These are phyloP conservation scores for Ophiostoma sp. DNA, from an alignment of 2,329 filamentous ascomycete genomes.

Conservation along the genomic window DNA sequence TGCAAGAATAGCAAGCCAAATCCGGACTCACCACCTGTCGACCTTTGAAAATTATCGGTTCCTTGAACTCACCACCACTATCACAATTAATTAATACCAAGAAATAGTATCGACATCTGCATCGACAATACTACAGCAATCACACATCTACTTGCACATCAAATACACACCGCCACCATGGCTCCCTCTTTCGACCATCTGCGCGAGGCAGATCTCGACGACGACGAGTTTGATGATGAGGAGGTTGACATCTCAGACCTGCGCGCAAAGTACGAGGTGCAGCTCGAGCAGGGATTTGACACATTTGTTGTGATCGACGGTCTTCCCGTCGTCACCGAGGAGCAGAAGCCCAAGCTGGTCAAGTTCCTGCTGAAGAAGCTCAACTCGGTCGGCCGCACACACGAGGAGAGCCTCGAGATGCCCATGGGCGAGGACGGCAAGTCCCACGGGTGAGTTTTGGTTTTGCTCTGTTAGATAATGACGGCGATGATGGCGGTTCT, in stretches of 20 bases:
- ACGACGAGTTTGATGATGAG: slow-evolving; percentile 82
- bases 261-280: slow-evolving; percentile 89
- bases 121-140: background rate
- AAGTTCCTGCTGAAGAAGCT: slow-evolving; percentile 96
- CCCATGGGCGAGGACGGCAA: slow-evolving; percentile 81
- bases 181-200: slow-evolving; percentile 89
- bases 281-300: slow-evolving; percentile 91
- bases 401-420: slow-evolving; percentile 88
- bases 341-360: slow-evolving; percentile 87
- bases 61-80: slow-evolving; percentile 24
- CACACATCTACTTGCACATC: background rate
- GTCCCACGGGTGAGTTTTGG: slow-evolving; percentile 66
- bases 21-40: background rate
- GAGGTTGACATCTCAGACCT: slow-evolving; percentile 95
- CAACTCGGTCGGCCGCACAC: slow-evolving; percentile 74
- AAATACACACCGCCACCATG: slow-evolving; percentile 55
- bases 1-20: slow-evolving; percentile 14
- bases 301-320: slow-evolving; percentile 96
- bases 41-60: background rate
- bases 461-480: background rate
- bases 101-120: background rate
- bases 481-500: background rate
- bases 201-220: slow-evolving; percentile 80
- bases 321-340: slow-evolving; percentile 80
- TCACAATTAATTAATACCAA: background rate